These are phyloP conservation scores for Podila horticola DNA, from an alignment of 192 early-diverging fungal genomes.

Conservation along the genomic window DNA sequence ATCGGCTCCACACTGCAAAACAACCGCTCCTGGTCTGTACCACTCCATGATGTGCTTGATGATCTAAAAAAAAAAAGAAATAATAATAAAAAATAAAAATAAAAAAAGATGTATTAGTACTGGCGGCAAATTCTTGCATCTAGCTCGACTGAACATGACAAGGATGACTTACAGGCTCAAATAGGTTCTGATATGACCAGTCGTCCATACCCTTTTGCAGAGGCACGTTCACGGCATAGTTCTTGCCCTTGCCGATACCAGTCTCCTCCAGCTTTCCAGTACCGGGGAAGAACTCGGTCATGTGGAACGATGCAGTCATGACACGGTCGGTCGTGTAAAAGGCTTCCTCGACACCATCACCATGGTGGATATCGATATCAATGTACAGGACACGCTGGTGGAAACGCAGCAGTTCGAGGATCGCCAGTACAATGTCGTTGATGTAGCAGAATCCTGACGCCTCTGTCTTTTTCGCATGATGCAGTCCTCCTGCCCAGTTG, in stretches of 20 bases:
- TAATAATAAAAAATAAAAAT: not conserved
- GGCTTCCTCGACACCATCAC: slow-evolving; percentile 95
- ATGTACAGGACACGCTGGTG: slow-evolving; percentile 96
- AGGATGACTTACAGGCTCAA: slow-evolving; percentile 62
- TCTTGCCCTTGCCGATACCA: slow-evolving; percentile 87
- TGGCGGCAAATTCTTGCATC: too few relatives aligned
- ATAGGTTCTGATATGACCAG: slow-evolving; percentile 78
- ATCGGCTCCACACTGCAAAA: slow-evolving; percentile 98
- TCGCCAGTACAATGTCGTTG: slow-evolving; percentile 92
- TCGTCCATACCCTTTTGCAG: slow-evolving; percentile 97
- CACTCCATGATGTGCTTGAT: slow-evolving; percentile 95
- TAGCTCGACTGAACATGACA: not conserved
- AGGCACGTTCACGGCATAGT: slow-evolving; percentile 96
- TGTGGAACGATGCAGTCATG: slow-evolving; percentile 97
- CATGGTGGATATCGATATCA: slow-evolving; percentile 93
- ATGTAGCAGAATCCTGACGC: slow-evolving; percentile 97
- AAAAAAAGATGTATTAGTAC: too few relatives aligned
- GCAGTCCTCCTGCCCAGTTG: slow-evolving; percentile 93
- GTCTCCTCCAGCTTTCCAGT: slow-evolving; percentile 92
- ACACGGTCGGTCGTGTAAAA: slow-evolving; percentile 95
- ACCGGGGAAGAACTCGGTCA: slow-evolving; percentile 96
- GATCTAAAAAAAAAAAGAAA: slow-evolving; percentile 58
- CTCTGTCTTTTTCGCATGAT: slow-evolving; percentile 84
- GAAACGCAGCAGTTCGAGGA: slow-evolving; percentile 76
- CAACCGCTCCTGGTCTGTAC: slow-evolving; percentile 90